Conservation (phyloP, 305 asterid genomes). For the Striga hermonthica region DNA sequence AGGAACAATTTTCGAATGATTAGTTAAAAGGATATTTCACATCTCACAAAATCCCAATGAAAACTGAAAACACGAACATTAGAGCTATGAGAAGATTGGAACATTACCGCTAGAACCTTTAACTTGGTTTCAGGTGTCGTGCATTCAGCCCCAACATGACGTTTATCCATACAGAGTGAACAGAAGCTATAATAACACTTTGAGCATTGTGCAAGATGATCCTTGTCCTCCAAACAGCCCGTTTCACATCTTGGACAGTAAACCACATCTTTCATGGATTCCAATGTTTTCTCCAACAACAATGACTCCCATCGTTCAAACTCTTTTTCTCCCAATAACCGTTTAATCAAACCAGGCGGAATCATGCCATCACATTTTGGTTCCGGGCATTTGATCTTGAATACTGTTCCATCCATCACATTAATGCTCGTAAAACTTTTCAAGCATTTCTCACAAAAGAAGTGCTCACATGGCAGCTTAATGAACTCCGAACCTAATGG, state of each 20-base stretch:
- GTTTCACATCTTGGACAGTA: slow-evolving; percentile 97
- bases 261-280: slow-evolving; percentile 81
- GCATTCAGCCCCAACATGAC: slow-evolving; percentile 83
- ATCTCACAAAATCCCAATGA: too few species aligned
- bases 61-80: too few species aligned
- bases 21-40: too few species aligned
- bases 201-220: slow-evolving; percentile 78
- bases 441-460: slow-evolving; percentile 74
- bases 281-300: slow-evolving; percentile 69
- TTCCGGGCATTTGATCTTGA: slow-evolving; percentile 71
- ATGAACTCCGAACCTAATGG: slow-evolving; percentile 72
- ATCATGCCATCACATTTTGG: slow-evolving; percentile 85
- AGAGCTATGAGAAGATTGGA: too few species aligned
- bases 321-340: slow-evolving; percentile 65
- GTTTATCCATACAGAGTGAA: slow-evolving; percentile 66
- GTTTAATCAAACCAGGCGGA: slow-evolving; percentile 76
- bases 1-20: too few species aligned
- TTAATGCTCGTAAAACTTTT: slow-evolving; percentile 67
- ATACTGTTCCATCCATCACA: slow-evolving; percentile 71
- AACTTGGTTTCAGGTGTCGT: slow-evolving; percentile 77
- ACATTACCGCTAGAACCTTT: slow-evolving; percentile 62
- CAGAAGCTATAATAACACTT: slow-evolving; percentile 88
- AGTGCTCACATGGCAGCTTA: slow-evolving; percentile 78
- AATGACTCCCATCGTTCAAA: slow-evolving; percentile 80
- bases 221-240: slow-evolving; percentile 81